phyloP scores from a whole-genome alignment of 495 filamentous ascomycete species.

The Paragyromitra xinjiangensis region DNA sequence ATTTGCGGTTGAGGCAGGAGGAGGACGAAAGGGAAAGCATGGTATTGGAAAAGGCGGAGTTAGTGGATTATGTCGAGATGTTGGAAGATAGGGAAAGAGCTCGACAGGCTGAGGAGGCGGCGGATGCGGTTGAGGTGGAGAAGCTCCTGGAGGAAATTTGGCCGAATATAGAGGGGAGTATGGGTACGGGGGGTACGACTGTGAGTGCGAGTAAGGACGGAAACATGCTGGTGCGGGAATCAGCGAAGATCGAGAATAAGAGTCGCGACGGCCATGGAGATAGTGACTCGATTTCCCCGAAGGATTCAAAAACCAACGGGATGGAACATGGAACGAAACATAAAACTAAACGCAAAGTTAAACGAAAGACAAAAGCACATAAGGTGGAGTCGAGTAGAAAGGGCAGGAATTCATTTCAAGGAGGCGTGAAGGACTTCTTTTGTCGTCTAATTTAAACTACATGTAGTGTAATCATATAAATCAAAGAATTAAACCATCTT shows the following conservation, averaged over 20 bases:
- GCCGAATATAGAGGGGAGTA: background rate
- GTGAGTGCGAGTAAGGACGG: background rate
- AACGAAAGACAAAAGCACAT: background rate
- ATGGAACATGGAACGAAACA: background rate
- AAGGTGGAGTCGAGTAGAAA: background rate
- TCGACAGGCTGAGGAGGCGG: constrained; percentile 12
- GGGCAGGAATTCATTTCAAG: background rate
- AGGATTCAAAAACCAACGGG: background rate
- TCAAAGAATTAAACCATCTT: background rate
- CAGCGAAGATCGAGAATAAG: background rate
- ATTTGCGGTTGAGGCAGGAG: background rate
- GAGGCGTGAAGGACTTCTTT: constrained; percentile 5
- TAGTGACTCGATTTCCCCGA: background rate
- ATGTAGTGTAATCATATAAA: background rate
- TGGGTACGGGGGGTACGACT: background rate
- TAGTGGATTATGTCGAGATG: constrained; percentile 6
- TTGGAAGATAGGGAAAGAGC: constrained; percentile 12
- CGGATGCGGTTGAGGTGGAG: background rate
- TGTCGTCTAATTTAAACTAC: constrained; percentile 1
- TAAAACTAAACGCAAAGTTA: background rate
- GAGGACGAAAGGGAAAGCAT: background rate
- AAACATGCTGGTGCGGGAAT: background rate
- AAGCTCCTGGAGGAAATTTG: background rate
- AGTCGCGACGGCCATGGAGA: background rate
- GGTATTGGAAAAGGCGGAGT: background rate